These are phyloP conservation scores for Voacanga thouarsii DNA, from an alignment of 257 asterid genomes.

Conservation along the genomic window DNA sequence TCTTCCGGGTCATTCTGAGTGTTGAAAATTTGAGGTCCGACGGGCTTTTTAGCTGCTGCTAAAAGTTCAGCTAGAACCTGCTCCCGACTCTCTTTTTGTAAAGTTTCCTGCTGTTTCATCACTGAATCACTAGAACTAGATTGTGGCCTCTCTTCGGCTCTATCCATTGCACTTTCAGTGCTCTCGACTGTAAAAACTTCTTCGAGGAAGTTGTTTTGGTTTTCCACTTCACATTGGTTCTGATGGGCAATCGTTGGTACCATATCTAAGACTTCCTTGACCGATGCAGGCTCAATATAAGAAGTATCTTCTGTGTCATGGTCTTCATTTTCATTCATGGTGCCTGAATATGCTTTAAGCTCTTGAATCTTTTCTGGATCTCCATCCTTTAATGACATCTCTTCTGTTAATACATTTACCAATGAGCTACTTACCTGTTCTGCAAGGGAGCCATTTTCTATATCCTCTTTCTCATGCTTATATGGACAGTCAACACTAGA, in stretches of 20 bases:
- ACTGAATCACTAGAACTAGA: neutral
- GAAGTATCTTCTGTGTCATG: neutral
- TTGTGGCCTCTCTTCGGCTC: neutral
- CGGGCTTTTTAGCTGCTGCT: slow-evolving; percentile 9
- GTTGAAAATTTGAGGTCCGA: neutral
- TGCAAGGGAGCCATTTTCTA: slow-evolving; percentile 7
- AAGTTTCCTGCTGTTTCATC: neutral
- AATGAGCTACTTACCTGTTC: neutral
- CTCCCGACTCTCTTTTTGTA: neutral
- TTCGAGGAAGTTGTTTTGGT: neutral
- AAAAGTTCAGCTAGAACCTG: slow-evolving; percentile 5
- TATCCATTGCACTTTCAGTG: neutral
- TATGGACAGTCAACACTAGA: neutral
- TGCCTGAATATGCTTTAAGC: slow-evolving; percentile 8
- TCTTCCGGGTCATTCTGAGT: slow-evolving; percentile 3
- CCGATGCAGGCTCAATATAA: neutral
- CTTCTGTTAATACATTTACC: neutral
- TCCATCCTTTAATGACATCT: neutral
- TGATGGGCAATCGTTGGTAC: neutral
- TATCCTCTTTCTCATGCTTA: slow-evolving; percentile 7
- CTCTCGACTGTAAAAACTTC: neutral
- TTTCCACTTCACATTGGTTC: slow-evolving; percentile 4
- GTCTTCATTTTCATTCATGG: neutral
- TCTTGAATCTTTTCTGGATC: slow-evolving; percentile 1
- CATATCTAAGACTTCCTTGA: neutral